Conservation (phyloP, 768 basidiomycete genomes). For the Leccinum variicolor region DNA sequence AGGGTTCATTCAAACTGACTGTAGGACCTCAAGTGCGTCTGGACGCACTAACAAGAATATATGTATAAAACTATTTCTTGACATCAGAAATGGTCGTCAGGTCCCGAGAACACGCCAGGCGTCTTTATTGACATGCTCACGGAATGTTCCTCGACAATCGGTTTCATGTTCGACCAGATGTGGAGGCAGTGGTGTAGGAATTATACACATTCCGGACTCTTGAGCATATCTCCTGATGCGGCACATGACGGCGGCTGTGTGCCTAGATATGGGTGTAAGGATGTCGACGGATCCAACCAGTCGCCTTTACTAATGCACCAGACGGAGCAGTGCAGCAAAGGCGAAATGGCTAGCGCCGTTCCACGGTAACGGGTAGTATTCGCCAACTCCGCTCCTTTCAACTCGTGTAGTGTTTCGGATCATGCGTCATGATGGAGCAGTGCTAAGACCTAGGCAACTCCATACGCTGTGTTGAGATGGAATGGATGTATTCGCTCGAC, state of each 20-base stretch:
- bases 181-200: neutral
- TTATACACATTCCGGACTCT: neutral
- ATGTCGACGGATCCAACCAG: neutral
- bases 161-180: neutral
- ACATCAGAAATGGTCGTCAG: neutral
- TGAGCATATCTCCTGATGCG: neutral
- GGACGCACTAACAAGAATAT: neutral
- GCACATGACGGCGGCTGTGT: neutral
- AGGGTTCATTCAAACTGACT: neutral
- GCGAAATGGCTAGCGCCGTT: neutral
- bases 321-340: neutral
- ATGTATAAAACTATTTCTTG: conserved; percentile 1
- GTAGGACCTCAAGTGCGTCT: conserved; percentile 12
- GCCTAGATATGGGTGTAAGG: neutral
- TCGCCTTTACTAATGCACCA: neutral
- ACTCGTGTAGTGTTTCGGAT: conserved; percentile 5
- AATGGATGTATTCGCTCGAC: neutral
- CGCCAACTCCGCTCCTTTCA: neutral
- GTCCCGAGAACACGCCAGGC: neutral
- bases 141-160: neutral
- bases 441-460: conserved; percentile 1
- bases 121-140: neutral
- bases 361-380: neutral
- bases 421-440: conserved; percentile 8
- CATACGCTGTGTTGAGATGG: conserved; percentile 7